Conservation (phyloP, 805 yeast genomes). For the Starmerella cellae region DNA sequence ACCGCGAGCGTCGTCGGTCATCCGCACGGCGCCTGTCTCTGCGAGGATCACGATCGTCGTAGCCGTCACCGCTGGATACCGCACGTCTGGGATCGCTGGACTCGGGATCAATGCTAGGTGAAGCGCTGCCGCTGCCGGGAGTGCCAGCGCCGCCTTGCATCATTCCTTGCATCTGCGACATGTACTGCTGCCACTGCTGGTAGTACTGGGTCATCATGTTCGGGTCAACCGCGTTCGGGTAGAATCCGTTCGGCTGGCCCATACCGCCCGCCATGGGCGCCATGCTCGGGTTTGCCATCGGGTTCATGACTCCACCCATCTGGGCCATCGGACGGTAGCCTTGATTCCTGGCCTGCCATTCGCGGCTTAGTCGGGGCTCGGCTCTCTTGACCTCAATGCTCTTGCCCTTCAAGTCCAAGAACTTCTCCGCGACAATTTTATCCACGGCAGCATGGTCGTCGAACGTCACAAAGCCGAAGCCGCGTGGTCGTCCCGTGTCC, state of each 20-base stretch:
- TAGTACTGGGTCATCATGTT: conserved; percentile 33
- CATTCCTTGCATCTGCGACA: conserved; percentile 30
- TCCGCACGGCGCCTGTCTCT: conserved; percentile 22
- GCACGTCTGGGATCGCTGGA: conserved; percentile 2
- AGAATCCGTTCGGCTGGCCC: conserved; percentile 8
- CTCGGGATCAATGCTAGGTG: neutral
- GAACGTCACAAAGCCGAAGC: conserved; percentile 92
- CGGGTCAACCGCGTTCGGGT: conserved; percentile 30
- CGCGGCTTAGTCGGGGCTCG: conserved; percentile 28
- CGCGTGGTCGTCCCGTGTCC: conserved; percentile 92
- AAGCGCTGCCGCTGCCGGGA: conserved; percentile 1
- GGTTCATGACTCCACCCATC: conserved; percentile 3
- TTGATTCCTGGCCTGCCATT: conserved; percentile 19
- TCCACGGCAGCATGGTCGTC: conserved; percentile 93
- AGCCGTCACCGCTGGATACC: conserved; percentile 4
- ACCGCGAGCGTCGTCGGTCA: conserved; percentile 23
- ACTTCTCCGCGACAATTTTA: conserved; percentile 67
- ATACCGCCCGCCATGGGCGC: conserved; percentile 2
- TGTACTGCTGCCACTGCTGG: conserved; percentile 32
- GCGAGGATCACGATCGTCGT: conserved; percentile 19
- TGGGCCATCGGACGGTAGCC: conserved; percentile 9
- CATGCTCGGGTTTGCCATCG: neutral
- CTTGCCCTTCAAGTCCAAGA: conserved; percentile 72
- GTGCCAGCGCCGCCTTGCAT: conserved; percentile 22
- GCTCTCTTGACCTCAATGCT: conserved; percentile 35